These are phyloP conservation scores for Cyberlindnera subsufficiens DNA, from an alignment of 805 yeast species.

Conservation along the genomic window DNA sequence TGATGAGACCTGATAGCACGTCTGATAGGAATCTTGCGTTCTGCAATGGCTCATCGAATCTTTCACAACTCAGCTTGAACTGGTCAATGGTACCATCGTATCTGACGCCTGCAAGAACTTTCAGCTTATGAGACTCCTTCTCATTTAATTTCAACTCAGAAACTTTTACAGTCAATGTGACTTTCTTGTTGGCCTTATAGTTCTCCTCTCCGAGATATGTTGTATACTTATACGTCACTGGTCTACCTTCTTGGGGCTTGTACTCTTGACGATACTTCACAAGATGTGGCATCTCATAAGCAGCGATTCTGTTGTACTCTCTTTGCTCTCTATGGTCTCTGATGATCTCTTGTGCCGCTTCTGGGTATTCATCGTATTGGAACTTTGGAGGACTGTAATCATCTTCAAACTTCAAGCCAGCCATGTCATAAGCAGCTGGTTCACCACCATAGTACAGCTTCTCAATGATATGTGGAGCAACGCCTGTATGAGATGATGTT, in stretches of 20 bases:
- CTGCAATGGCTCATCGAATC: conserved; percentile 74
- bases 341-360: conserved; percentile 64
- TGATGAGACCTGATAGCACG: conserved; percentile 52
- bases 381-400: conserved; percentile 36
- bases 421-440: conserved; percentile 34
- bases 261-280: conserved; percentile 71
- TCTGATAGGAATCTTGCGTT: conserved; percentile 72
- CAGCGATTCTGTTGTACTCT: conserved; percentile 74
- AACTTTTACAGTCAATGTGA: conserved; percentile 51
- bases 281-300: conserved; percentile 86
- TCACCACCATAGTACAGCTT: conserved; percentile 36
- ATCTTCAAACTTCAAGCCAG: conserved; percentile 27
- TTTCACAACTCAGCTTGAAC: conserved; percentile 59
- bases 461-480: conserved; percentile 27
- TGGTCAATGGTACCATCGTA: conserved; percentile 56
- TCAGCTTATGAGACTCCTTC: conserved; percentile 63
- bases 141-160: conserved; percentile 46
- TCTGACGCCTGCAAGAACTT: conserved; percentile 72
- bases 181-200: conserved; percentile 54
- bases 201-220: conserved; percentile 68
- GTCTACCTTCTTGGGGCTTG: conserved; percentile 40
- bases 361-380: conserved; percentile 60
- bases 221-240: conserved; percentile 65
- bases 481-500: conserved; percentile 38
- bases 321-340: conserved; percentile 71